A percentile compares a stretch with the other conserved stretches of the same genome.
These are phyloP conservation scores for Populus trichocarpa DNA, from an alignment of 441 rosid genomes.

Conservation along the genomic window DNA sequence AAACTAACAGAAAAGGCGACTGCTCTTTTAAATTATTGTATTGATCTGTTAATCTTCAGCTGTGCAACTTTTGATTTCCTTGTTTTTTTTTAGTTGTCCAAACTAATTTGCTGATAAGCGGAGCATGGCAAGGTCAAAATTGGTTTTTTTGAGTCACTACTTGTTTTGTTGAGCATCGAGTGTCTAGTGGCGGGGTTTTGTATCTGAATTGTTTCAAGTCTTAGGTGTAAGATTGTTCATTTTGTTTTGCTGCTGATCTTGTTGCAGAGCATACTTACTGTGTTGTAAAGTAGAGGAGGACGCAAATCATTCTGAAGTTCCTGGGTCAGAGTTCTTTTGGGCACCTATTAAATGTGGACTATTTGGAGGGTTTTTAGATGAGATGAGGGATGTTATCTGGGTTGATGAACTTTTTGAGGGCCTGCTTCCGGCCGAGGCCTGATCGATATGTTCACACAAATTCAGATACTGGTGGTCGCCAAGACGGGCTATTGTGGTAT, in stretches of 20 bases:
- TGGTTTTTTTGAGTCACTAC: neutral
- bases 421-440: conserved; percentile 89
- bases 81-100: neutral
- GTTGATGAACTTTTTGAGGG: conserved; percentile 78
- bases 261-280: conserved; percentile 5
- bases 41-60: conserved; percentile 27
- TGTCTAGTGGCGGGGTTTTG: neutral
- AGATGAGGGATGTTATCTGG: conserved; percentile 99
- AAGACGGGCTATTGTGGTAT: conserved; percentile 89
- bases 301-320: conserved; percentile 6
- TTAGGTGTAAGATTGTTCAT: neutral
- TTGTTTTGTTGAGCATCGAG: conserved; percentile 3
- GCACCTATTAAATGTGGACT: conserved; percentile 37
- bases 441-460: conserved; percentile 51
- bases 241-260: conserved; percentile 10
- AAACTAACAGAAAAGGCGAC: conserved; percentile 13
- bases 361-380: conserved; percentile 54
- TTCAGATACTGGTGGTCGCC: conserved; percentile 71
- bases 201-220: neutral
- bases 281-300: conserved; percentile 23
- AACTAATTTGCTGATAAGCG: neutral
- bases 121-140: neutral
- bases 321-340: conserved; percentile 13
- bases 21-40: conserved; percentile 15
- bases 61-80: conserved; percentile 1